Evolutionary conservation across 129 eudicot genomes (phyloP).

Genomic region (Flaveria brownii): DNA sequence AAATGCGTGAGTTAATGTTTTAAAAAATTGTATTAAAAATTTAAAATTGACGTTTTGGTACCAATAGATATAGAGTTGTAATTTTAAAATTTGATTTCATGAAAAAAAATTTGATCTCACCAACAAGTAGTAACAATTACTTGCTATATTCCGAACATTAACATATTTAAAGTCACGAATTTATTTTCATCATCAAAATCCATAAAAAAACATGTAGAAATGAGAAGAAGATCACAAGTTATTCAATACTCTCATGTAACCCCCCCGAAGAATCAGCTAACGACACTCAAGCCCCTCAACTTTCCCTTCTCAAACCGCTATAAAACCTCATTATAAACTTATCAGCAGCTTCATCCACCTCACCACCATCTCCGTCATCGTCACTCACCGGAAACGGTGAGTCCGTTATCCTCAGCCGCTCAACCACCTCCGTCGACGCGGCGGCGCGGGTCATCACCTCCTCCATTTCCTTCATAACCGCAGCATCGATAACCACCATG

Average conservation of each 20-base stretch:
- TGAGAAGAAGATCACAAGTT: background rate
- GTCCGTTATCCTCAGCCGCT: constrained; percentile 75
- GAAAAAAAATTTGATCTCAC: too few species aligned
- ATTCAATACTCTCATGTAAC: background rate
- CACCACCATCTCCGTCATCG: constrained; percentile 37
- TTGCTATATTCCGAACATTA: background rate
- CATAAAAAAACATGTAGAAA: constrained; percentile 3
- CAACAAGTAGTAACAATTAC: too few species aligned
- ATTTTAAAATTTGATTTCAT: too few species aligned
- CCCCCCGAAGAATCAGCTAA: constrained; percentile 25
- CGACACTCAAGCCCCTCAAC: constrained; percentile 11
- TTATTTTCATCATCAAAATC: background rate
- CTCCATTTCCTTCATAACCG: constrained; percentile 47
- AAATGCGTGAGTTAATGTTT: too few species aligned
- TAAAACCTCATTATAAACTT: constrained; percentile 62
- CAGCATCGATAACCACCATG: background rate
- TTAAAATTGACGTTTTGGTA: too few species aligned
- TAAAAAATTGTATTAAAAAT: too few species aligned
- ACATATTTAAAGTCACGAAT: background rate
- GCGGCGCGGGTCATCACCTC: constrained; percentile 39
- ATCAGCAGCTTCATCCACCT: constrained; percentile 71
- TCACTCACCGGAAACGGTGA: constrained; percentile 63
- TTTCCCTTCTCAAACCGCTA: constrained; percentile 50
- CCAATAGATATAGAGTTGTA: too few species aligned
- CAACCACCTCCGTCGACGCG: constrained; percentile 47